Conservation (phyloP, 1,139 yeast species). For the Suhomyces anneliseae region DNA sequence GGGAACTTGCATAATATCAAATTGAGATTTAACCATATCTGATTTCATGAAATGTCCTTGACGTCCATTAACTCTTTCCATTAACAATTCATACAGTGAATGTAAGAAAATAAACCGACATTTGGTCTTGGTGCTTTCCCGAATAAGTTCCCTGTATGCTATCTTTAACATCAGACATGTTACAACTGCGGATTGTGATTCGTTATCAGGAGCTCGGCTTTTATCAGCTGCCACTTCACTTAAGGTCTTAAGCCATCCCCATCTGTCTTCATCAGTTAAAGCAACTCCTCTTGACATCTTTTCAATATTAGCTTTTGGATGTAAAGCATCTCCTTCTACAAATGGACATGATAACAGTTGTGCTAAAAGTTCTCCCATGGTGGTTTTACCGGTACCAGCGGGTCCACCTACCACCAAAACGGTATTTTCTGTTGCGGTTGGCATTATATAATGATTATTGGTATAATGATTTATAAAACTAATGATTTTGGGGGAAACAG, state of each 20-base stretch:
- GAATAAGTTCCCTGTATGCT: conserved; percentile 63
- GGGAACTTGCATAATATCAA: conserved; percentile 73
- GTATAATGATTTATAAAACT: too few relatives aligned
- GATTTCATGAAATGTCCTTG: conserved; percentile 83
- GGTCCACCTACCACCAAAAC: conserved; percentile 75
- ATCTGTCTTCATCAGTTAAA: conserved; percentile 82
- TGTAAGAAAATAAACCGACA: conserved; percentile 67
- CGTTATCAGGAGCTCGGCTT: conserved; percentile 30
- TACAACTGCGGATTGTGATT: conserved; percentile 46
- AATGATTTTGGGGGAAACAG: neutral
- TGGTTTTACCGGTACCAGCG: conserved; percentile 90
- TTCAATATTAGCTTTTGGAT: conserved; percentile 68
- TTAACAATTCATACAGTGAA: conserved; percentile 61
- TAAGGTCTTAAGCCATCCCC: conserved; percentile 76
- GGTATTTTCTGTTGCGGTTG: conserved; percentile 5
- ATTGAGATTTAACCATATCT: conserved; percentile 79
- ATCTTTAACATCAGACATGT: conserved; percentile 85
- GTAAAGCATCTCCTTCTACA: conserved; percentile 84
- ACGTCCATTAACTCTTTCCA: conserved; percentile 59
- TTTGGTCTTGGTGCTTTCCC: conserved; percentile 26
- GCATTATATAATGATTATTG: neutral
- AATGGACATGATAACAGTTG: conserved; percentile 49
- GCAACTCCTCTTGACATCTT: conserved; percentile 86
- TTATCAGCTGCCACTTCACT: conserved; percentile 40
- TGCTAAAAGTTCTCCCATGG: conserved; percentile 62